Evolutionary conservation across 2,329 filamentous ascomycete genomes (phyloP), one percentile per base, ranked within the genome.

Genomic region (Alternaria triticimaculans): DNA sequence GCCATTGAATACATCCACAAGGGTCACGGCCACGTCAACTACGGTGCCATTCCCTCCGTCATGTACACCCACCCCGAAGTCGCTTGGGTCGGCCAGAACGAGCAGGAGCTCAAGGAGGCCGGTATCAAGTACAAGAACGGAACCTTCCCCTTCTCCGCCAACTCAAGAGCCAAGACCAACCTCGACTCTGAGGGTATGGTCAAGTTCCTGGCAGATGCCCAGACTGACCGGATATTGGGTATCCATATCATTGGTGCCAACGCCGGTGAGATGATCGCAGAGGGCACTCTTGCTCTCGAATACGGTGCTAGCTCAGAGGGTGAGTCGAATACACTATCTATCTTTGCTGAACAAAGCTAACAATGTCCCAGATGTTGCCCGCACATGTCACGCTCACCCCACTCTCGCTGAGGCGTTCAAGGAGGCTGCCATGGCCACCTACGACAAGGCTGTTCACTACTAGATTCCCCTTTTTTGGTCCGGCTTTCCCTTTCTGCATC

Each of bases 21-120:
- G 87, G 94, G 94, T 71, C 92, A 96, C 83, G 96, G 96, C 63
- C 96, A 99, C 83, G 96, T 99, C 84, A 99, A 99, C 90, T 99
- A 99, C 85, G 93, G 89, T 77, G 93, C 92, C 82, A 99, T 99
- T 79, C 96, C 96, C 70, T 96, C 93, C 33, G 96, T 99, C 84
- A 99, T 99, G 96, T 99, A 99, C 88, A 98, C 96, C 11, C 91
- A 97, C 85, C 96, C 96, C 33, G 96, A 99, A 83, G 96, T 98
- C 70, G 94, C 96, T 37, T 99, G 96, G 96, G 96, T 99, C 50
- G 96, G 96, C 63, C 94, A 97, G 86, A 97, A 90, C 81, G 96
- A 99, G 86, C 92, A 95, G 80, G 96, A 99, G 74, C 87, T 99
- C 70, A 97, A 98, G 88, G 89, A 89, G 71, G 87, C 91, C 67